Conservation (phyloP, 2,329 filamentous ascomycete genomes). For the Nemania diffusa region DNA sequence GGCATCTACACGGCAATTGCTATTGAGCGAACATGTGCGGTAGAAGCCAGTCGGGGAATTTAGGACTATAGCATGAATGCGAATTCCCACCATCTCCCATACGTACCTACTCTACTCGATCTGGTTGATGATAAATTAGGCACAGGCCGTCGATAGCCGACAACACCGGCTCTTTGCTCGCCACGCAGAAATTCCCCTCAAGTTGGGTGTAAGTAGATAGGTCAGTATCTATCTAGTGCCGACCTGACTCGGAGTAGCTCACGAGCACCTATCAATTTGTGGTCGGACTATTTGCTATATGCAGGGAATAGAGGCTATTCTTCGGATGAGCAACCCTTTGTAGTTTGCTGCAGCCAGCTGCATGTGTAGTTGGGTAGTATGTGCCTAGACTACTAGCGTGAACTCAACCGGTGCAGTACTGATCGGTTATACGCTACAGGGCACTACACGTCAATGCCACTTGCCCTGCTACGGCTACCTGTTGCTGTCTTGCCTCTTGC, state of each 20-base stretch:
- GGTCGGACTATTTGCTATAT: constrained; percentile 2
- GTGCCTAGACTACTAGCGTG: not conserved
- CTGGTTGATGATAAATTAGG: not conserved
- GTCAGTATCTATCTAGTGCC: too few relatives aligned
- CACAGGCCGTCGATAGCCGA: not conserved
- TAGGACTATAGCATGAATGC: not conserved
- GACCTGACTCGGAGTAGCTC: not conserved
- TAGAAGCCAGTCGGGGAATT: not conserved
- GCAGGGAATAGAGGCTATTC: constrained; percentile 27
- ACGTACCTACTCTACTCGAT: too few relatives aligned
- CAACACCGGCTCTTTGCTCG: not conserved
- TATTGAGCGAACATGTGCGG: not conserved
- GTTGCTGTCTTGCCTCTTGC: constrained; percentile 8
- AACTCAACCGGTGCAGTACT: not conserved
- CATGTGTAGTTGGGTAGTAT: too few relatives aligned
- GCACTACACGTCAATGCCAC: not conserved
- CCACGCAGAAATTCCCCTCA: not conserved
- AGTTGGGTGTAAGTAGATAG: not conserved
- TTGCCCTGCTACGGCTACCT: constrained; percentile 5
- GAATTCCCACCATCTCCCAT: too few relatives aligned
- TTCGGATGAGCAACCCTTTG: constrained; percentile 18
- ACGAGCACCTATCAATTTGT: not conserved
- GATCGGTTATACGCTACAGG: not conserved
- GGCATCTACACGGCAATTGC: not conserved
- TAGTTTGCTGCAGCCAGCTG: not conserved